Evolutionary conservation across 73 alveolate genomes (phyloP), one percentile per base, ranked within the genome.

Genomic region (Stentor coeruleus): DNA sequence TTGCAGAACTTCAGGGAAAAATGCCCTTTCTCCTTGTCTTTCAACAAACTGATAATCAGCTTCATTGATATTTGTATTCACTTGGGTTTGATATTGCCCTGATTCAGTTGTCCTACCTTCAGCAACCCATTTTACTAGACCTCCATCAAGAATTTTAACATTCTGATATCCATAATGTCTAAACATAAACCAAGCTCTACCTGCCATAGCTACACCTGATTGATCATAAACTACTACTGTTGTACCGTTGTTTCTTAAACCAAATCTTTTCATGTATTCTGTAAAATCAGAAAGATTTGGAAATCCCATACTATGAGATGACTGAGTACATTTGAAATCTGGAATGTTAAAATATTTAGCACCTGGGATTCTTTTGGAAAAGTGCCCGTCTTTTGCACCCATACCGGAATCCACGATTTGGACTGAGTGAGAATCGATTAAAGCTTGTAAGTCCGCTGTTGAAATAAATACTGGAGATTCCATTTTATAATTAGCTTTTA

Each of bases 181-280:
- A 14, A 66, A 31, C 42, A 66, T 66, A 11, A 66, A 20, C 79
- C 79, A 66, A 20, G 79, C 79, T 1, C 79, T 20, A 31, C 49
- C n/a, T 20, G 79, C 79, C 0, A 31, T 26, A 20, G 40, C 42
- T 1, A 66, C 33, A 28, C 79, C 79, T 0, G 39, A 14, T 66
- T 66, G 79, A 33, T 66, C 79, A 66, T 66, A 66, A 66, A 66
- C 79, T 0, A 66, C 66, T 20, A 66, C 39, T 66, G n/a, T 20
- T 26, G n/a, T 66, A 1, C 42, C 39, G 1, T 20, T 31, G 33
- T 66, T 33, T 15, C 40, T 37, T 28, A 66, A 31, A 2, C 79
- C 79, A 11, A 33, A 1, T 66, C 33, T 20, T 1, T 20, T 31
- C 79, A 66, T 26, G 37, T 20, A 66, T 0, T 66, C 79, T 20